Evolutionary conservation across 116 monocot species (phyloP), one percentile per base, ranked within the genome.

Genomic region (Phalaenopsis hybrid): DNA sequence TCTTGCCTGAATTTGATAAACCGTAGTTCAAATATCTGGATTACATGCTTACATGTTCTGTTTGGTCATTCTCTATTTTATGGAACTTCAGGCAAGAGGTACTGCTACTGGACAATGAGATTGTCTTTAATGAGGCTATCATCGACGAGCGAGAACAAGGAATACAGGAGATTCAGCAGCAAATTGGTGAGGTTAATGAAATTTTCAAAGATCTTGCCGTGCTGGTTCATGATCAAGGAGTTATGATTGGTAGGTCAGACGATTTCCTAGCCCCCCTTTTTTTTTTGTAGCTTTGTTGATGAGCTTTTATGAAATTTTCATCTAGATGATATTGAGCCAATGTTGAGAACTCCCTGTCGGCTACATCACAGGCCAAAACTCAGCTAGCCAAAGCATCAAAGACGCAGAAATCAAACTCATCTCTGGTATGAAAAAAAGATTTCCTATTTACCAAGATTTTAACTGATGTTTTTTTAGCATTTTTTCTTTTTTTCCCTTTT

Each of bases 151-250:
- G 88, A 81, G 82, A 88, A 6, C 85, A 85, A 37, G 85, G 83
- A 16, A 85, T 88, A 73, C 85, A 85, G 58, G 88, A 88, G 70
- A 82, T 88, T 75, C 88, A 88, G 77, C 85, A 88, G 31, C 88
- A 88, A 77, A 88, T 88, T 37, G 80, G 83, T 74, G 85, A 88
- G 76, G 88, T 88, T 45, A 85, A 83, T 63, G 88, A 85, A 68
- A 88, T 88, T 8, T 88, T 88, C 63, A 88, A 85, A 77, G 88
- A 88, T 50, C 88, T 89, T 79, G 88, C 84, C 11, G 88, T 89
- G 4, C 69, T 89, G 57, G 84, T 89, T 74, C 86, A 89, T 65
- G 84, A 82, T 76, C 86, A 86, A 83, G 88, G 88, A 68, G 31
- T 46, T 48, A 81, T 81, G 79, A 86, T 89, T 81, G 88, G 88